A percentile compares a stretch with the other conserved stretches of the same genome.
phyloP scores from a whole-genome alignment of 176 grass and related monocot species.

The Elymus sibiricus region DNA sequence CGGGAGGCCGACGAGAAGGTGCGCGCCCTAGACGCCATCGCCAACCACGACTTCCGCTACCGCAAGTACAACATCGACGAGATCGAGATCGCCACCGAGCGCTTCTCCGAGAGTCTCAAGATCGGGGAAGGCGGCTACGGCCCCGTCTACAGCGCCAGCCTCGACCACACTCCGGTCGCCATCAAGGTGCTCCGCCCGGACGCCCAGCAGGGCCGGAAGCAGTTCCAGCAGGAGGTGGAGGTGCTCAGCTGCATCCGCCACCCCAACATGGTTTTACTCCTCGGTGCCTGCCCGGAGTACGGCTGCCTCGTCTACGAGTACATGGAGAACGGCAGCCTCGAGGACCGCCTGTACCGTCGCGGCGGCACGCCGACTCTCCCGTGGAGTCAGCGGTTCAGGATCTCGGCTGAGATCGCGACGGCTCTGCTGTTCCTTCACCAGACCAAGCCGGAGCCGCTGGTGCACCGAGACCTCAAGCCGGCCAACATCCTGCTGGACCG shows the following conservation, averaged over 20 bases:
- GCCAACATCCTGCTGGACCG: slow-evolving; percentile 92
- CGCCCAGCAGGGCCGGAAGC: slow-evolving; percentile 77
- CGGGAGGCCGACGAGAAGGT: slow-evolving; percentile 83
- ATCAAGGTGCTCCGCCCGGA: slow-evolving; percentile 84
- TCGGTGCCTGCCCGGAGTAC: slow-evolving; percentile 84
- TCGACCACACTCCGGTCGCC: slow-evolving; percentile 89
- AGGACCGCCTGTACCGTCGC: slow-evolving; percentile 75
- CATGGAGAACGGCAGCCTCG: slow-evolving; percentile 91
- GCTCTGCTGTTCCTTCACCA: slow-evolving; percentile 86
- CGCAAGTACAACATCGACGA: slow-evolving; percentile 89
- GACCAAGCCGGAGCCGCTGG: slow-evolving; percentile 84
- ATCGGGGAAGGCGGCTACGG: slow-evolving; percentile 96
- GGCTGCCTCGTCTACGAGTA: slow-evolving; percentile 95
- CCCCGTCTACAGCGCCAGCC: slow-evolving; percentile 74
- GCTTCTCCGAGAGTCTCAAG: slow-evolving; percentile 77
- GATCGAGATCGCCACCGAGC: slow-evolving; percentile 72
- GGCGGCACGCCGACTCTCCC: slow-evolving; percentile 60
- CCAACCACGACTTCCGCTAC: slow-evolving; percentile 65
- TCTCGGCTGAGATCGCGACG: slow-evolving; percentile 76
- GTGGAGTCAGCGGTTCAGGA: slow-evolving; percentile 73
- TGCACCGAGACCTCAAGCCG: slow-evolving; percentile 90
- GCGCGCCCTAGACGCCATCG: slow-evolving; percentile 54
- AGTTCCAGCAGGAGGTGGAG: slow-evolving; percentile 99
- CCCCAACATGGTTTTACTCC: slow-evolving; percentile 95
- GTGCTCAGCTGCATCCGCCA: slow-evolving; percentile 91